Conservation (phyloP, 2,329 filamentous ascomycete genomes). For the Colletotrichum liaoningense region DNA sequence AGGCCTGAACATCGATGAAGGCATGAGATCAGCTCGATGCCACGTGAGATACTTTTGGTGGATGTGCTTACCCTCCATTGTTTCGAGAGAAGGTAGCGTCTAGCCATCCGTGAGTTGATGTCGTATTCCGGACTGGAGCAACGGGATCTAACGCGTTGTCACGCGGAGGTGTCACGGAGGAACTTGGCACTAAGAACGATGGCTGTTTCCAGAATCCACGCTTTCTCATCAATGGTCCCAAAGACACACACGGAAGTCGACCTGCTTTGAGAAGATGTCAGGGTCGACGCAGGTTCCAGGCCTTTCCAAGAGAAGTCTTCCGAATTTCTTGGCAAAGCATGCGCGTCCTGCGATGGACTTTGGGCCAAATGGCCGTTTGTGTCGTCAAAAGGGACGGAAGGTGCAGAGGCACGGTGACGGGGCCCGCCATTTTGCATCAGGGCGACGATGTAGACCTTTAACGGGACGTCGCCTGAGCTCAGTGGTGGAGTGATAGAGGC, state of each 20-base stretch:
- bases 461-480: not conserved
- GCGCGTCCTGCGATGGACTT: not conserved
- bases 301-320: not conserved
- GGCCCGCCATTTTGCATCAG: not conserved
- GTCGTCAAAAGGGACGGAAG: not conserved
- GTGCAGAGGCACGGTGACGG: not conserved
- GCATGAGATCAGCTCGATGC: not conserved
- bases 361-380: not conserved
- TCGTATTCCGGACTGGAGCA: not conserved
- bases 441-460: not conserved
- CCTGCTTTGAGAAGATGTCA: too few species aligned
- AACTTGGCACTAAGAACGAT: not conserved
- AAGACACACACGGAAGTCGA: not conserved
- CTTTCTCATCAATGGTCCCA: not conserved
- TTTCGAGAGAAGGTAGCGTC: not conserved
- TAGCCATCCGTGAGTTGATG: not conserved
- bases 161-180: not conserved
- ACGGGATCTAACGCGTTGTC: not conserved
- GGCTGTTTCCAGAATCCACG: not conserved
- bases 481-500: not conserved
- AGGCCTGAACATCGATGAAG: not conserved
- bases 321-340: not conserved
- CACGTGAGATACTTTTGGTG: not conserved
- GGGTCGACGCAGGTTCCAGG: not conserved
- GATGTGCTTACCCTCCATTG: conserved; percentile 1